Percentiles rank a stretch among this genome's conserved stretches.
phyloP scores from a whole-genome alignment of 345 rosid genomes.

The Lepidium aucheri region DNA sequence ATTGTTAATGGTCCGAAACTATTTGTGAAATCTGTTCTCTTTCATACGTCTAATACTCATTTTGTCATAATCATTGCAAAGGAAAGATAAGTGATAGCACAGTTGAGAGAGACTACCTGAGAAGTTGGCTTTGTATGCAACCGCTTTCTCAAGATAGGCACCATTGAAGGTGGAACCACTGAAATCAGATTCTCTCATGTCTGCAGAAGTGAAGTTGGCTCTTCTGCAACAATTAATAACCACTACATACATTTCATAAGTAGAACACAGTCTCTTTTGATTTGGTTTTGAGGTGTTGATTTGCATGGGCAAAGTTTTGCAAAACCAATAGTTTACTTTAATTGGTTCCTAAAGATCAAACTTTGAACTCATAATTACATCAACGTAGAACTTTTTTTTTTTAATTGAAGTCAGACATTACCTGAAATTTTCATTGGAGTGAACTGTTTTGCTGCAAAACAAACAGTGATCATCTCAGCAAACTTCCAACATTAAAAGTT shows the following conservation, averaged over 20 bases:
- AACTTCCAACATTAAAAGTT: not conserved
- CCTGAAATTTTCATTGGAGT: conserved; percentile 82
- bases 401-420: not conserved
- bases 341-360: not conserved
- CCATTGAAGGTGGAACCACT: conserved; percentile 93
- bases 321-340: not conserved
- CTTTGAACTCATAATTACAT: not conserved
- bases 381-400: not conserved
- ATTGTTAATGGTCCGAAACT: not conserved
- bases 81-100: not conserved
- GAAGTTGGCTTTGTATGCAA: conserved; percentile 89
- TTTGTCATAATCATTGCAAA: not conserved
- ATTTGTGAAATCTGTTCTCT: not conserved
- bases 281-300: not conserved
- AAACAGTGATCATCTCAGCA: conserved; percentile 7
- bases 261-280: not conserved
- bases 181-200: conserved; percentile 93
- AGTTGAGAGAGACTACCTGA: conserved; percentile 38
- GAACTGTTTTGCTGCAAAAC: conserved; percentile 69
- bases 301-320: not conserved
- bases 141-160: conserved; percentile 94
- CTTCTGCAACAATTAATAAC: conserved; percentile 47
- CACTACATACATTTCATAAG: not conserved
- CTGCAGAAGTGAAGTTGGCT: conserved; percentile 95
- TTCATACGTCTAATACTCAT: not conserved